Percentiles rank a stretch among this genome's conserved stretches.
Evolutionary conservation across 2,329 filamentous ascomycete species (phyloP).

Genomic region (Xylaria sp.): DNA sequence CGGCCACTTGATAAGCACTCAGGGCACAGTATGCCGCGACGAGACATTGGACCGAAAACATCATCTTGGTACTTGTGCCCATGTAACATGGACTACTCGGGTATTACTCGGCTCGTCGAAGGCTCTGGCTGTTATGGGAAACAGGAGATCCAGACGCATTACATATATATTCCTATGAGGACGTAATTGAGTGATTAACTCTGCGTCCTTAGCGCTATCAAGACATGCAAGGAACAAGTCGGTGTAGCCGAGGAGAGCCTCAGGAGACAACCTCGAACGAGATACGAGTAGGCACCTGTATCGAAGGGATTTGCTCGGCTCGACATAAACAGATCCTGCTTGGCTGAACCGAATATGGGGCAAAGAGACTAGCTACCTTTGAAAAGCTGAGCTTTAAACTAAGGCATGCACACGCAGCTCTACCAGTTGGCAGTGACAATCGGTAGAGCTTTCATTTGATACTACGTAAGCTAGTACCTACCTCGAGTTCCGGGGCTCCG

Average conservation of each 20-base stretch:
- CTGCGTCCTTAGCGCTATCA: neutral
- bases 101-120: constrained; percentile 1
- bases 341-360: neutral
- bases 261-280: neutral
- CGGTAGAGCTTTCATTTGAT: too few relatives aligned
- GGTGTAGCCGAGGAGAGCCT: neutral
- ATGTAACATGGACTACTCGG: neutral
- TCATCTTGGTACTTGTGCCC: constrained; percentile 22
- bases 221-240: neutral
- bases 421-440: too few relatives aligned
- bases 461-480: too few relatives aligned
- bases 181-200: constrained; percentile 12
- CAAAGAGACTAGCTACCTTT: neutral
- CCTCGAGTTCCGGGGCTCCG: too few relatives aligned
- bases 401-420: too few relatives aligned
- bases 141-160: neutral
- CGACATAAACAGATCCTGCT: neutral
- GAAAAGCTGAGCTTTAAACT: neutral
- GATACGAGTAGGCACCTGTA: neutral
- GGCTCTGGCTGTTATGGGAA: neutral
- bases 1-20: constrained; percentile 11
- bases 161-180: neutral
- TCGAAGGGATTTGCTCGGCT: neutral
- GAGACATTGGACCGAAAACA: constrained; percentile 10
- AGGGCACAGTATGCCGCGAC: constrained; percentile 29